phyloP scores from a whole-genome alignment of 2,329 filamentous ascomycete genomes.

The Fusarium stilboides region DNA sequence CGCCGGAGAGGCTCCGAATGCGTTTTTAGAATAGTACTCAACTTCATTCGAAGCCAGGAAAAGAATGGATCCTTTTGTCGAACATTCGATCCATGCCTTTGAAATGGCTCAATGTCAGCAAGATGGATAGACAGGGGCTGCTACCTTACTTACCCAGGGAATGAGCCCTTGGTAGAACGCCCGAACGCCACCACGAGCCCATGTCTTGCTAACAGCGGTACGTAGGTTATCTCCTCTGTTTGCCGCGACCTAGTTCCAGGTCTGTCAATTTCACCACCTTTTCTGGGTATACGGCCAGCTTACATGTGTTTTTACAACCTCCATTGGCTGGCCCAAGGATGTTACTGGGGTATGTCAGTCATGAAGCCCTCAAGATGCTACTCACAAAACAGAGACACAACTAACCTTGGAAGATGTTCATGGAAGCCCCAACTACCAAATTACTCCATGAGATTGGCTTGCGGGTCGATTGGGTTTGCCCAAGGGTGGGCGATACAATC shows the following conservation, averaged over 20 bases:
- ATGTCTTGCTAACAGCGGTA: background rate
- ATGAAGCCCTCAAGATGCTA: background rate
- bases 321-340: slow-evolving; percentile 1
- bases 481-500: background rate
- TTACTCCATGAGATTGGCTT: slow-evolving; percentile 3
- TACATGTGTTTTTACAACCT: slow-evolving; percentile 3
- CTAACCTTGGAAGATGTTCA: slow-evolving; percentile 1
- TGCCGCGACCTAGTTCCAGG: background rate
- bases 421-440: background rate
- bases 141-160: background rate
- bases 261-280: background rate
- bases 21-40: background rate
- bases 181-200: background rate
- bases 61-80: background rate
- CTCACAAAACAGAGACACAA: background rate
- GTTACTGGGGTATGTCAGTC: background rate
- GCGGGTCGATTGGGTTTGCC: background rate
- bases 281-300: background rate
- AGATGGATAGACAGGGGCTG: background rate
- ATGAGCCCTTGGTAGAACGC: slow-evolving; percentile 4
- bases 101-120: background rate
- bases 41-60: background rate
- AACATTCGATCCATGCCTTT: slow-evolving; percentile 2
- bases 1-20: background rate
- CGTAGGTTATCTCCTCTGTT: background rate